Conservation (phyloP, 306 rosid genomes). For the Vigna hirtella region DNA sequence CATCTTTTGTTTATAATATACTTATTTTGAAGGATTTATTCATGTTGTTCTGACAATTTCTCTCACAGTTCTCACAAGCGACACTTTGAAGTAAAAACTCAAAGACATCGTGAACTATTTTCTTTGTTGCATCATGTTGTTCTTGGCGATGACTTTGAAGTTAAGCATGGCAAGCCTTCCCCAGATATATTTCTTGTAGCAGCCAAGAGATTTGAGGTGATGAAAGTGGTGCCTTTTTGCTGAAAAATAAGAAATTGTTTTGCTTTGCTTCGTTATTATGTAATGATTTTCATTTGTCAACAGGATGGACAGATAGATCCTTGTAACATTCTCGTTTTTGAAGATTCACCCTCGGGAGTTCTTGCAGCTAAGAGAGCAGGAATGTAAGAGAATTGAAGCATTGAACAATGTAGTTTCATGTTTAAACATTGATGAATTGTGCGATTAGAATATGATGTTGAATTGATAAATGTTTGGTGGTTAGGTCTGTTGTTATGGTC, state of each 20-base stretch:
- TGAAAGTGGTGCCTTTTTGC: neutral
- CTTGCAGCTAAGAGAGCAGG: neutral
- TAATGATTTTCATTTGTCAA: neutral
- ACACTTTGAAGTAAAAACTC: constrained; percentile 87
- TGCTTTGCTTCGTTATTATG: too few species aligned
- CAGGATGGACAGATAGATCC: neutral
- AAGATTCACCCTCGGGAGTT: neutral
- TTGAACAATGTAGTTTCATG: neutral
- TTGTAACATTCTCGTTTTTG: neutral
- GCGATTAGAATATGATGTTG: too few species aligned
- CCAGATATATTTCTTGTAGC: constrained; percentile 88
- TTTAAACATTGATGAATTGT: neutral
- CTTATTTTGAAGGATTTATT: constrained; percentile 2
- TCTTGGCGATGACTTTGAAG: constrained; percentile 87
- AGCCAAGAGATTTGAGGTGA: constrained; percentile 91
- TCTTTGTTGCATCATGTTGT: constrained; percentile 79
- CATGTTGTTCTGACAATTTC: constrained; percentile 7
- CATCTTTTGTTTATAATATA: neutral
- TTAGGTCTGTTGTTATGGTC: neutral
- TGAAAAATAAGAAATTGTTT: too few species aligned
- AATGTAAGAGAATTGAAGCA: neutral
- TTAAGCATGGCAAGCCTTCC: constrained; percentile 65
- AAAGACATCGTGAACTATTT: constrained; percentile 72
- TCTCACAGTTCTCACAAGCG: constrained; percentile 71
- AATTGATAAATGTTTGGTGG: neutral